Evolutionary conservation across 768 basidiomycete species (phyloP), one percentile per base, ranked within the genome.

Genomic region (Pholiota molesta): DNA sequence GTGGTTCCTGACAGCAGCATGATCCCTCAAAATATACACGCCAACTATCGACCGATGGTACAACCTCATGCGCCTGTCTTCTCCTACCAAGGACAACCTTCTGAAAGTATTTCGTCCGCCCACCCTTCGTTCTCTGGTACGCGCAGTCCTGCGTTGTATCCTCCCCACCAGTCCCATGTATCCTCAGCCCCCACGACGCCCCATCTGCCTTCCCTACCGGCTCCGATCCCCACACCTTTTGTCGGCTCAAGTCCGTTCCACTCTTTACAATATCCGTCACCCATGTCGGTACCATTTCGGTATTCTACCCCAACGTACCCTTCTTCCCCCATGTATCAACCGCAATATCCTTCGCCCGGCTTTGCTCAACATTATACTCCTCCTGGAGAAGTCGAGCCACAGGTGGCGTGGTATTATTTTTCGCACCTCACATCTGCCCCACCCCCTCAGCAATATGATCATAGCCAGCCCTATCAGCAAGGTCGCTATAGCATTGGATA

Each of bases 341-440:
- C 77, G 10, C 83, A 66, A 26, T 82, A 78, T 61, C 54, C 72
- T 17, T 67, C 75, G 5, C 62, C 77, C 0, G 74, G 75, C 13
- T 81, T 77, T 63, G 29, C 72, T n/a, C 80, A 76, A 40, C 74
- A 73, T 52, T 79, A 67, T 66, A 54, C 66, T 10, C 66, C 70
- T 17, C 62, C 74, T 16, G 62, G 57, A 2, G 76, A 77, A 5
- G 68, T 72, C n/a, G 83, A 82, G 5, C 72, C 71, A n/a, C 81
- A 77, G 62, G 79, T 79, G n/a, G 71, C 76, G 1, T 86, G 84
- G 83, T 87, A 81, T 78, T 86, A 85, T 63, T 66, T 83, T 21
- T 77, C 78, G 40, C 73, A 74, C 57, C 63, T 71, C 56, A 26
- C 73, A 1, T 31, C 73, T 19, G 33, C 64, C 19, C 59, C 73